A percentile compares a stretch with the other conserved stretches of the same genome.
phyloP scores from a whole-genome alignment of 2,329 filamentous ascomycete species.

The Pestalotiopsis sp. region DNA sequence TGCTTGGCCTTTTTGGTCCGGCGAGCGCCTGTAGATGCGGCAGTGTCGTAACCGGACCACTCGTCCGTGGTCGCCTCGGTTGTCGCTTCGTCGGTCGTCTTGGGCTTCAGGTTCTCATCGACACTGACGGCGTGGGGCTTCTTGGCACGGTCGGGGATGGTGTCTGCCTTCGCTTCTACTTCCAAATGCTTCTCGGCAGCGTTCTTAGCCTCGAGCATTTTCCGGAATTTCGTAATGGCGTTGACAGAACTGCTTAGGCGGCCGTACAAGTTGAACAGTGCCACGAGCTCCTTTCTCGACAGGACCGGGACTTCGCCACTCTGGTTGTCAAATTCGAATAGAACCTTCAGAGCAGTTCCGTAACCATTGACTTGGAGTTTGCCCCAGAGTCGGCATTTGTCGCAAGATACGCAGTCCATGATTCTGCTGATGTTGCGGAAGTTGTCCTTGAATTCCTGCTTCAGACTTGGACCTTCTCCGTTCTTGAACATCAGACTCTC shows the following conservation, averaged over 20 bases:
- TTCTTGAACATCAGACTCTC: constrained; percentile 94
- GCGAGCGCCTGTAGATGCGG: neutral
- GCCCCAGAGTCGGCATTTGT: constrained; percentile 98
- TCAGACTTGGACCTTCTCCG: constrained; percentile 73
- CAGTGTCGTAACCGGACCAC: constrained; percentile 31
- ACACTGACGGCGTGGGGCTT: constrained; percentile 44
- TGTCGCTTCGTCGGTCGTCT: neutral
- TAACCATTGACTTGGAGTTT: constrained; percentile 96
- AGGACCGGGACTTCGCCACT: constrained; percentile 69
- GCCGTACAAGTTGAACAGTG: constrained; percentile 91
- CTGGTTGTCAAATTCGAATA: constrained; percentile 85
- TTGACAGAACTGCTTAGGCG: constrained; percentile 80
- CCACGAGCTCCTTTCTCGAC: constrained; percentile 88
- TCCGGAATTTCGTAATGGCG: constrained; percentile 72
- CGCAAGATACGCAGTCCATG: constrained; percentile 98
- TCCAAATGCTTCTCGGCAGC: constrained; percentile 22
- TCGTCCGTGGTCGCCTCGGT: constrained; percentile 33
- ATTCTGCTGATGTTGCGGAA: constrained; percentile 96
- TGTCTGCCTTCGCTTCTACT: constrained; percentile 11
- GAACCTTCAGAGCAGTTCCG: constrained; percentile 89
- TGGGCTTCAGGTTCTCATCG: constrained; percentile 19
- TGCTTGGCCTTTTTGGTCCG: neutral
- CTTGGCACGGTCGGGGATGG: constrained; percentile 40
- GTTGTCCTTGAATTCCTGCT: constrained; percentile 95
- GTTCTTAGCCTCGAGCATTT: constrained; percentile 44